Evolutionary conservation across 768 basidiomycete species (phyloP), one percentile per base, ranked within the genome.

Genomic region (Russula sp.): DNA sequence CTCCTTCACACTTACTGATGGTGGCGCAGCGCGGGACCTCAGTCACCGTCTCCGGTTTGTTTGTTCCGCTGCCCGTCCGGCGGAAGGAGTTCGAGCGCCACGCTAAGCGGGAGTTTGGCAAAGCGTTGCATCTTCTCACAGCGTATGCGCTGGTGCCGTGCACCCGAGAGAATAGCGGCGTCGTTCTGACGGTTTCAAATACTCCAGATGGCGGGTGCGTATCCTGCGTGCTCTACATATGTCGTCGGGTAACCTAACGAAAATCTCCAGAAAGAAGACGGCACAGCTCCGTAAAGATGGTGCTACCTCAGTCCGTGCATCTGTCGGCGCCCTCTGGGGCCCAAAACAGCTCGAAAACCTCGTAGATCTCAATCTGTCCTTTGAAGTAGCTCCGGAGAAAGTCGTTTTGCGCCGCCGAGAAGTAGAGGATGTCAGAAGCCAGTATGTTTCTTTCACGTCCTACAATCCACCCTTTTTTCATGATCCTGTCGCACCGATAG

Each of bases 131-230:
- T 6, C 76, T 97, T 16, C 74, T 98, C 47, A 84, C 87, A 51
- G 93, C 91, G 0, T 99, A 98, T 73, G 95, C 94, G 0, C 77
- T 99, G 4, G 87, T 91, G 0, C 92, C 91, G 0, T 93, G 91
- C 59, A 75, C 81, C 14, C 69, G 74, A 48, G 77, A 78, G 63
- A 77, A 81, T 63, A 76, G 73, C 3, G 89, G 87, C 0, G 84
- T 95, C 16, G 80, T 93, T 39, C 72, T 98, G 10, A 80, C 82
- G 0, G 92, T 91, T 1, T 85, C 75, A 65, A 94, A 91, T 67
- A 83, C 82, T 52, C 73, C 75, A 10, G 82, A 84, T 61, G 84
- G 82, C 70, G 91, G 92, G 92, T 93, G 67, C 55, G 85, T 75
- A 10, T 3, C 1, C 37, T 31, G 6, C 5, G 68, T 18, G 5